phyloP scores from a whole-genome alignment of 2,329 filamentous ascomycete species.

The Fusarium miscanthi region DNA sequence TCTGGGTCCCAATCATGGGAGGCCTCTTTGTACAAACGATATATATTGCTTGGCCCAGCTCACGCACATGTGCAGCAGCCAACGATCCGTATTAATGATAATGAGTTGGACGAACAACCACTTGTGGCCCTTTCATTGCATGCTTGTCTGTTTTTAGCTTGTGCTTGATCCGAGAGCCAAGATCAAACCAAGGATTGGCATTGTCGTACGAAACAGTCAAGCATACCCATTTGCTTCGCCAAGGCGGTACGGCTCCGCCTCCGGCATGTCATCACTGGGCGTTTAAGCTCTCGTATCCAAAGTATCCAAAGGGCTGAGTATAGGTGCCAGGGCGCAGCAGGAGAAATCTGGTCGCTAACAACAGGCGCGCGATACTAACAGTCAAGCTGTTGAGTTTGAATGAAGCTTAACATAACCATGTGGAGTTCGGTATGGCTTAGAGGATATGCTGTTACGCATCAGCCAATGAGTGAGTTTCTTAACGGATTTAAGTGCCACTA shows the following conservation, averaged over 20 bases:
- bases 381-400: background rate
- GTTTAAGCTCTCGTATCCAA: slow-evolving; percentile 17
- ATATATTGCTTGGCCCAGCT: slow-evolving; percentile 28
- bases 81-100: slow-evolving; percentile 43
- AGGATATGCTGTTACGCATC: background rate
- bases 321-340: background rate
- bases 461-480: slow-evolving; percentile 2
- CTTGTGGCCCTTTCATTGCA: background rate
- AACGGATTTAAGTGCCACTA: background rate
- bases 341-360: background rate
- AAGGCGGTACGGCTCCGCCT: slow-evolving; percentile 11
- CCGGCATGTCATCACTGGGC: slow-evolving; percentile 7
- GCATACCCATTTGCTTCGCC: slow-evolving; percentile 3
- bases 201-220: background rate
- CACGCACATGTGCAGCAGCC: slow-evolving; percentile 25
- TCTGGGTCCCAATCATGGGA: slow-evolving; percentile 21
- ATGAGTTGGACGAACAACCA: slow-evolving; percentile 40
- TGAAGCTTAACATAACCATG: background rate
- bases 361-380: background rate
- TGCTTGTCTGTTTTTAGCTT: background rate
- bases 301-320: slow-evolving; percentile 2
- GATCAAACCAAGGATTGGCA: slow-evolving; percentile 8
- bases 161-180: background rate
- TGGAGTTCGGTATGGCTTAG: background rate
- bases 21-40: slow-evolving; percentile 40